Percentiles rank a stretch among this genome's conserved stretches.
phyloP scores from a whole-genome alignment of 148 eudicot species.

The Fagopyrum tataricum region DNA sequence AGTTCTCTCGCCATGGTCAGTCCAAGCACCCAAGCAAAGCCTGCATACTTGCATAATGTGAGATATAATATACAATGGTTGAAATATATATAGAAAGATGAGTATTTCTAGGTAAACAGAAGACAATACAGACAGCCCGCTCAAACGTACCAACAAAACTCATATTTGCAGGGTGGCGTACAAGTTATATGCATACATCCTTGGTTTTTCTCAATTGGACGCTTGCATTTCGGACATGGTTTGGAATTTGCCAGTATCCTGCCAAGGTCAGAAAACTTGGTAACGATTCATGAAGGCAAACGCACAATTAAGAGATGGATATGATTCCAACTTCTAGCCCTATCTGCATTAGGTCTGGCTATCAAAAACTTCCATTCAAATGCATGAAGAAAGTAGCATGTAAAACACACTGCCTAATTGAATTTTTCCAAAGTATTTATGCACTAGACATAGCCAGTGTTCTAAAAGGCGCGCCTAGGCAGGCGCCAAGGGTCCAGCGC shows the following conservation, averaged over 20 bases:
- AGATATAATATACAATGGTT: background rate
- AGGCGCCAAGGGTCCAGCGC: too few species aligned
- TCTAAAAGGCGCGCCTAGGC: too few species aligned
- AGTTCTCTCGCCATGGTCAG: constrained; percentile 83
- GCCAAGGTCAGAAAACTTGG: constrained; percentile 6
- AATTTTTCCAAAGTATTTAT: too few species aligned
- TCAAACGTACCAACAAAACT: constrained; percentile 68
- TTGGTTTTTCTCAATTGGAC: constrained; percentile 76
- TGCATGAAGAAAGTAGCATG: background rate
- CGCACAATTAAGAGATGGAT: background rate
- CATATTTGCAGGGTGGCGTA: constrained; percentile 63
- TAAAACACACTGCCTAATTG: too few species aligned
- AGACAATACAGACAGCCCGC: too few species aligned
- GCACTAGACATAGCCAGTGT: too few species aligned
- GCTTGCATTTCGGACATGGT: constrained; percentile 82
- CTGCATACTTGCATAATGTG: constrained; percentile 28
- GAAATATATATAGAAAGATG: background rate
- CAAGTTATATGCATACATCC: constrained; percentile 85
- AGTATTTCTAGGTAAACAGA: too few species aligned
- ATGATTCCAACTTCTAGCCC: background rate
- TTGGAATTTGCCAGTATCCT: constrained; percentile 77
- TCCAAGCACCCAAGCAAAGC: constrained; percentile 89
- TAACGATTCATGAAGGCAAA: background rate
- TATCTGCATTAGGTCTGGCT: background rate
- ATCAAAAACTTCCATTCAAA: background rate